A percentile compares a stretch with the other conserved stretches of the same genome.
phyloP scores from a whole-genome alignment of 2,329 filamentous ascomycete genomes.

The Aureobasidium sp. region DNA sequence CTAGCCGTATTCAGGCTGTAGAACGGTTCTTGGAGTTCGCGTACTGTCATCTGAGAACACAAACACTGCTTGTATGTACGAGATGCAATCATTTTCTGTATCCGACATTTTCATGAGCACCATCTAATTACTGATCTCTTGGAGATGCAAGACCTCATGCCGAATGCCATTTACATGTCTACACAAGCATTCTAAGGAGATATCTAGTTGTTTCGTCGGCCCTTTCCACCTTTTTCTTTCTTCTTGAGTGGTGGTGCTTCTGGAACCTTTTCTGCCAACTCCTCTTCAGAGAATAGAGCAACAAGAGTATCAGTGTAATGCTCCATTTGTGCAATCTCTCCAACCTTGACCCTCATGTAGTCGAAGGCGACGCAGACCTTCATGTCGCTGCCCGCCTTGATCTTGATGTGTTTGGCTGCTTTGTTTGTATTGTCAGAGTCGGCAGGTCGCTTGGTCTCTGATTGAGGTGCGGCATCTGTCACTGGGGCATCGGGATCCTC shows the following conservation, averaged over 20 bases:
- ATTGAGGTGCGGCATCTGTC: conserved; percentile 13
- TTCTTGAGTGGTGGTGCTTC: neutral
- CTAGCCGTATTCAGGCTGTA: no score
- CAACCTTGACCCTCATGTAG: conserved; percentile 66
- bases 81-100: no score
- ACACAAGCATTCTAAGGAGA: neutral
- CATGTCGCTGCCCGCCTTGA: conserved; percentile 45
- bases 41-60: neutral
- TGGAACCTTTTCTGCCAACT: conserved; percentile 24
- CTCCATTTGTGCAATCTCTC: conserved; percentile 62
- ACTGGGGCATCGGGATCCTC: conserved; percentile 15
- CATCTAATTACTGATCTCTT: no score
- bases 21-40: no score
- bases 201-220: conserved; percentile 13
- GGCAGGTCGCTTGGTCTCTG: neutral
- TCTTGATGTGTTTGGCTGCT: conserved; percentile 22
- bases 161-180: no score
- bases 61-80: no score
- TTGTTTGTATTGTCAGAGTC: conserved; percentile 22
- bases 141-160: no score
- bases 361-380: conserved; percentile 70
- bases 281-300: conserved; percentile 47
- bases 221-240: conserved; percentile 3
- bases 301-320: conserved; percentile 55
- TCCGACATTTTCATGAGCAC: no score